Base-by-base conservation (phyloP, 495 filamentous ascomycete species). In the Aspergillus hancockii region DNA sequence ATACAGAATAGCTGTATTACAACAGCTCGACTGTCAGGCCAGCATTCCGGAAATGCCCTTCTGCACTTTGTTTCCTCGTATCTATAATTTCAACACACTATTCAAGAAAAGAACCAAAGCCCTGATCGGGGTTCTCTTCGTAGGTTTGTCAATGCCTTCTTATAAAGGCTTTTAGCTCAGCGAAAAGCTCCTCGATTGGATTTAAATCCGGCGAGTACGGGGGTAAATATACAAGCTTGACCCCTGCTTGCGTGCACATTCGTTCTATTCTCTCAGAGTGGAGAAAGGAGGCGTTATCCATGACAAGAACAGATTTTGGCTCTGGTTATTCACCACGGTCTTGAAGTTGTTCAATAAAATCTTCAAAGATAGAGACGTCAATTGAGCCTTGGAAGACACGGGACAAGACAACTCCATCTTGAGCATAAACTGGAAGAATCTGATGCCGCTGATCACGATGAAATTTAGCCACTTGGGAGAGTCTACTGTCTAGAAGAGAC, bases 261-360 rank as follows among this genome's bases (percentile, higher is more conserved):
- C 73, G 60, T 54, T 68, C 54, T 23, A 75, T 67, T 49, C 64
- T 40, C 31, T 69, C 62, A 19, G 53, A 67, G 54, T 67, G 61
- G 55, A 76, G 63, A 54, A 75, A 70, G n/a, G 70, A 74, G 28
- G 67, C 68, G 65, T 77, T 76, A 54, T 77, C 75, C 65, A 77
- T 74, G 21, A 79, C 52, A 34, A 79, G 49, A 23, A 79, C 73
- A 14, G 66, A 79, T 32, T 69, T 73, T 28, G 63, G 74, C 57
- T 71, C 65, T 14, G 67, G 74, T 62, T 57, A 78, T 61, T 38
- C 68, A 46, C 64, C 59, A 49, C 59, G 71, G 41, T 73, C 59
- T 28, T 40, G 64, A 40, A 79, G 64, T 61, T 76, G 56, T 55
- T 79, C 68, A 34, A 73, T 61, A 60, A 75, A 77, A 55, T 72